Evolutionary conservation across 2,329 filamentous ascomycete species (phyloP).

Genomic region (Colletotrichum sp.): DNA sequence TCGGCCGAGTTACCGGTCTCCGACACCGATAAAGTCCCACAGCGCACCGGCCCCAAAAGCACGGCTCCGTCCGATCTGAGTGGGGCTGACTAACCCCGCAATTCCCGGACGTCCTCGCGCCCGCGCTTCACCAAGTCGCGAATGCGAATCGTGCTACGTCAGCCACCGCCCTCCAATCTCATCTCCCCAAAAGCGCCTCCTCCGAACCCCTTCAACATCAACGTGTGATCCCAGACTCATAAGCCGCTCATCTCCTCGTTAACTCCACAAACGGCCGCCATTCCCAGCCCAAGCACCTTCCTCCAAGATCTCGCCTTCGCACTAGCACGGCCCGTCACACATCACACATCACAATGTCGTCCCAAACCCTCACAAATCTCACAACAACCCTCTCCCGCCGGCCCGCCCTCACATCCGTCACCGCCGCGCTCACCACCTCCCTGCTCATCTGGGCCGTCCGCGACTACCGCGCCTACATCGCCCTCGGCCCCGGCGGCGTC

Average conservation of each 20-base stretch:
- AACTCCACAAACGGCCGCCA: background rate
- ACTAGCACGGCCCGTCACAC: too few relatives aligned
- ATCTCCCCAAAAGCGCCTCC: background rate
- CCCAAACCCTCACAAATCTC: background rate
- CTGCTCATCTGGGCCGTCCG: background rate
- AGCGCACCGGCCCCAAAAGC: background rate
- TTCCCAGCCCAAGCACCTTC: rapidly evolving
- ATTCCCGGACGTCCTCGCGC: background rate
- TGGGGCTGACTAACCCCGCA: background rate
- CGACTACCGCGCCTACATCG: constrained; percentile 43
- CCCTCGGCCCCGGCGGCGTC: constrained; percentile 48
- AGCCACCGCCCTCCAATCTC: background rate
- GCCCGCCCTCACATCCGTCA: background rate
- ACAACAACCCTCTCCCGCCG: background rate
- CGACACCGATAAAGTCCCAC: background rate
- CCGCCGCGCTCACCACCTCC: background rate
- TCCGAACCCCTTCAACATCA: background rate
- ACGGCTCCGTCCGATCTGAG: background rate
- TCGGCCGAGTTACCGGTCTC: background rate
- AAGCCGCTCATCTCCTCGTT: background rate
- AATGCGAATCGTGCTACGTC: background rate
- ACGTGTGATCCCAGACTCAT: rapidly evolving
- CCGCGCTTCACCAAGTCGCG: background rate
- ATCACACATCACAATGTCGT: background rate
- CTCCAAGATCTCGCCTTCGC: background rate